A percentile compares a stretch with the other conserved stretches of the same genome.
Evolutionary conservation across 129 eudicot species (phyloP).

Genomic region (Escallonia herrerae): DNA sequence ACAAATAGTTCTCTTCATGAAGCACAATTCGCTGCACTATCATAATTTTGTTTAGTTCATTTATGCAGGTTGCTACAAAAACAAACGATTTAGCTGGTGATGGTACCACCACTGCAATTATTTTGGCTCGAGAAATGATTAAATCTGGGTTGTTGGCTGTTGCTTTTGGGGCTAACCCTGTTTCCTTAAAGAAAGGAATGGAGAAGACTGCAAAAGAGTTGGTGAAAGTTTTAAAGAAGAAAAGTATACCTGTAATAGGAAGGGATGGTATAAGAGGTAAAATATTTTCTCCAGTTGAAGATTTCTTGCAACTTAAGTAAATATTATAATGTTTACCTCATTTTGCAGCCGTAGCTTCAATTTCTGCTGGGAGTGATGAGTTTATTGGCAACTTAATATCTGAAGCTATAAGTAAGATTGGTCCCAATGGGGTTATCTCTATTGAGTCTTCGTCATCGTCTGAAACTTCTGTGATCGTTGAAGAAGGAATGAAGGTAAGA

Average conservation of each 20-base stretch:
- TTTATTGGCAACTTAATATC: slow-evolving; percentile 69
- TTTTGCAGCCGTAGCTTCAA: slow-evolving; percentile 79
- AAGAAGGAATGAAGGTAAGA: slow-evolving; percentile 99
- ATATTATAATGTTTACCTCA: background rate
- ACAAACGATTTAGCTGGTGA: slow-evolving; percentile 84
- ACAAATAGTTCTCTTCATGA: slow-evolving; percentile 2
- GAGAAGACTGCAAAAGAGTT: slow-evolving; percentile 66
- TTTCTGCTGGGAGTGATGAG: slow-evolving; percentile 94
- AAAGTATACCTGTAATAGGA: slow-evolving; percentile 55
- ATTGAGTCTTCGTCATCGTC: slow-evolving; percentile 72
- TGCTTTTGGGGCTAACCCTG: slow-evolving; percentile 80
- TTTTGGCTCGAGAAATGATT: slow-evolving; percentile 89
- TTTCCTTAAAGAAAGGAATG: slow-evolving; percentile 80
- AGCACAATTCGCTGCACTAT: background rate
- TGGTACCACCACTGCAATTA: slow-evolving; percentile 91
- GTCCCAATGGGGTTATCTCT: slow-evolving; percentile 76
- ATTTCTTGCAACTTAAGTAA: background rate
- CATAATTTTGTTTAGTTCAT: no score
- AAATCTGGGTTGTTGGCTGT: slow-evolving; percentile 74
- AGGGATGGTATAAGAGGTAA: slow-evolving; percentile 70
- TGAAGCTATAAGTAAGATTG: slow-evolving; percentile 74
- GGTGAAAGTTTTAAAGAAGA: slow-evolving; percentile 49
- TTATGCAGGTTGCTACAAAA: slow-evolving; percentile 78
- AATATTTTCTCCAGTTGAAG: background rate
- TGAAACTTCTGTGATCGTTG: slow-evolving; percentile 68